phyloP scores from a whole-genome alignment of 805 yeast genomes.

The Saturnispora hagleri region DNA sequence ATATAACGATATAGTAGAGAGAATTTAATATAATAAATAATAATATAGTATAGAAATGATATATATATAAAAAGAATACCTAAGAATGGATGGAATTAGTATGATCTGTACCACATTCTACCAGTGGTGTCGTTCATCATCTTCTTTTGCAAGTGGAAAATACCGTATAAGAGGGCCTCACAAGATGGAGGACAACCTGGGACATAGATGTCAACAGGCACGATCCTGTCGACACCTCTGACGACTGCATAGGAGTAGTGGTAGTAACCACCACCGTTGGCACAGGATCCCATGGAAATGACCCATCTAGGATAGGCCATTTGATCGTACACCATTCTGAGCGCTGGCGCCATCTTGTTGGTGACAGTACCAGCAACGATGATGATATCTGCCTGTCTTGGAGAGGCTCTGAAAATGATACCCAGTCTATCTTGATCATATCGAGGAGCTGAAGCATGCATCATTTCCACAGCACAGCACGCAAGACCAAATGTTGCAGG shows the following conservation, averaged over 20 bases:
- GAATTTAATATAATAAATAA: neutral
- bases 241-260: slow-evolving; percentile 85
- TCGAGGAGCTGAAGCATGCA: slow-evolving; percentile 87
- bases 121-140: slow-evolving; percentile 76
- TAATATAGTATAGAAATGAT: neutral
- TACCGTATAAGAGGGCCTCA: slow-evolving; percentile 86
- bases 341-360: slow-evolving; percentile 88
- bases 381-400: slow-evolving; percentile 87
- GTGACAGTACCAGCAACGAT: slow-evolving; percentile 89
- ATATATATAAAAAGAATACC: slow-evolving; percentile 1
- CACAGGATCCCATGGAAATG: slow-evolving; percentile 89
- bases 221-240: slow-evolving; percentile 80
- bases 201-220: slow-evolving; percentile 84
- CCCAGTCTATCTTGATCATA: slow-evolving; percentile 90
- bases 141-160: slow-evolving; percentile 82
- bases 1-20: neutral
- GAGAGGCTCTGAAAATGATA: slow-evolving; percentile 87
- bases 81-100: slow-evolving; percentile 13
- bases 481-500: slow-evolving; percentile 89
- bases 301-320: slow-evolving; percentile 96
- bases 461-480: slow-evolving; percentile 92
- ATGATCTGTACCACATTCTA: slow-evolving; percentile 74
- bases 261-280: slow-evolving; percentile 90
- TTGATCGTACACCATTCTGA: slow-evolving; percentile 88
- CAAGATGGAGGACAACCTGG: slow-evolving; percentile 93